Conservation (phyloP, 2,329 filamentous ascomycete genomes). For the Colletotrichum ledebouriae region DNA sequence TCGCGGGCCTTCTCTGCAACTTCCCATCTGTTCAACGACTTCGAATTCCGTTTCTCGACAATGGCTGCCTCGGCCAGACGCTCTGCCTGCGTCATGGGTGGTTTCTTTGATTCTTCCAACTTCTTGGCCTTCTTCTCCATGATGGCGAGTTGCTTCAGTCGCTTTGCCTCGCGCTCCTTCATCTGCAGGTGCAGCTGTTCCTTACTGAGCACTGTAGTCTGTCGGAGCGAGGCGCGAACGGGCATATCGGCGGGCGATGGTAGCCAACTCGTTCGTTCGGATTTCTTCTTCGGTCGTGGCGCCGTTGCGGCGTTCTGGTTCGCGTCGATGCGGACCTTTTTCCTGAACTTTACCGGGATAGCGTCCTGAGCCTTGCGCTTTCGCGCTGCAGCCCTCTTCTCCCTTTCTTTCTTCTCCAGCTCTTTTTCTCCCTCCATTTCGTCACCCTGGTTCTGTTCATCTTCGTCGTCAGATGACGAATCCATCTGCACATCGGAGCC, state of each 20-base stretch:
- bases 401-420: conserved; percentile 81
- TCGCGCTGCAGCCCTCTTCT: conserved; percentile 74
- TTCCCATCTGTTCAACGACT: conserved; percentile 94
- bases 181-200: conserved; percentile 78
- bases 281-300: conserved; percentile 70
- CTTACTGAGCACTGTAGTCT: conserved; percentile 71
- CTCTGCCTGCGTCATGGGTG: conserved; percentile 88
- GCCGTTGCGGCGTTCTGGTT: conserved; percentile 53
- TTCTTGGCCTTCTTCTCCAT: conserved; percentile 79
- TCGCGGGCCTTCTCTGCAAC: conserved; percentile 90
- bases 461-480: conserved; percentile 86
- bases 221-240: conserved; percentile 69
- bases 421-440: conserved; percentile 91
- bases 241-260: conserved; percentile 67
- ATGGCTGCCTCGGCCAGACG: conserved; percentile 84
- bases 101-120: conserved; percentile 81
- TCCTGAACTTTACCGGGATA: conserved; percentile 77
- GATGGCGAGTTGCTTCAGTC: conserved; percentile 76
- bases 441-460: conserved; percentile 75
- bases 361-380: conserved; percentile 87
- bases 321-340: conserved; percentile 80
- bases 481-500: conserved; percentile 87
- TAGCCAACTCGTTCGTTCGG: conserved; percentile 71
- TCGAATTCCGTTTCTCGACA: conserved; percentile 88
- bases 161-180: conserved; percentile 77